Evolutionary conservation across 257 asterid species (phyloP).

Genomic region (Lithospermum erythrorhizon): DNA sequence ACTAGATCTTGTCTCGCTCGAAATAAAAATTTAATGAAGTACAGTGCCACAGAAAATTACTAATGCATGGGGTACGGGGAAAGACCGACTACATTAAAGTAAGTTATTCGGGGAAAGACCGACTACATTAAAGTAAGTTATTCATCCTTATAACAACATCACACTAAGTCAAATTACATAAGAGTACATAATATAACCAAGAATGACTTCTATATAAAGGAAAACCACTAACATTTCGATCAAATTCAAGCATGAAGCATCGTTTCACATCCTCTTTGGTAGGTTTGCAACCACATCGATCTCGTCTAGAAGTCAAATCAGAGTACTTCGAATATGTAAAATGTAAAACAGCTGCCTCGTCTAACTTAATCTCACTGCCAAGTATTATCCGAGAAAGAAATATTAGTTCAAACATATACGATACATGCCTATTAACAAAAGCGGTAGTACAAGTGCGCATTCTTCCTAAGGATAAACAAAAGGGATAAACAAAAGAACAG

Average conservation of each 20-base stretch:
- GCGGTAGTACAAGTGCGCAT: background rate
- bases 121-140: no score
- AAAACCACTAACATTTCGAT: constrained; percentile 40
- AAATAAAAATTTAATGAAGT: no score
- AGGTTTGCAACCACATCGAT: constrained; percentile 76
- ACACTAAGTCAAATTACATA: no score
- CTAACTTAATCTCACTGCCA: constrained; percentile 49
- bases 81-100: no score
- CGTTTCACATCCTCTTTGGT: constrained; percentile 49
- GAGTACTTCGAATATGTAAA: constrained; percentile 73
- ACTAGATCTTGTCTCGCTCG: background rate
- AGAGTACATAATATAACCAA: no score
- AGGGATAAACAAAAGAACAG: background rate
- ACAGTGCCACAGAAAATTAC: no score
- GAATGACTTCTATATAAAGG: background rate
- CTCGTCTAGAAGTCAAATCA: constrained; percentile 53
- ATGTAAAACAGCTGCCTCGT: constrained; percentile 80
- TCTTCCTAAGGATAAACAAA: background rate
- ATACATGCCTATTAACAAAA: background rate
- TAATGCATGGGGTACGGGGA: no score
- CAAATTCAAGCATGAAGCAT: constrained; percentile 65
- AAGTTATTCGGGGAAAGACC: no score
- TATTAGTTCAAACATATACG: background rate
- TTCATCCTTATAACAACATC: background rate
- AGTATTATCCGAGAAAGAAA: background rate